Evolutionary conservation across 2,329 filamentous ascomycete genomes (phyloP).

Genomic region (Aureobasidium namibiae): DNA sequence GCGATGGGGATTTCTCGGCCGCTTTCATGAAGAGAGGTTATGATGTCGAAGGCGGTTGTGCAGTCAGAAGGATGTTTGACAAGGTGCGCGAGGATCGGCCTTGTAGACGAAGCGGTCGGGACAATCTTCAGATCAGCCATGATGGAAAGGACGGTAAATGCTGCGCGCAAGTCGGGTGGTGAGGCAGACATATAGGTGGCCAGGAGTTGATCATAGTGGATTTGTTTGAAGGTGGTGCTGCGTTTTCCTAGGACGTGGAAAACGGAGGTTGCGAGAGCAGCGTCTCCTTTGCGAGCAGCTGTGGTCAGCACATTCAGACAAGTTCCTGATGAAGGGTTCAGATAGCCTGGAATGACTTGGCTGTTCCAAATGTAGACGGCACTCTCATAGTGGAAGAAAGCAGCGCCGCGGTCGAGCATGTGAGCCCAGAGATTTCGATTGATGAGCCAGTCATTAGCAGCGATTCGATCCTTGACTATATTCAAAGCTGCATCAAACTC

Average conservation of each 20-base stretch:
- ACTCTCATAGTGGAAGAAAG: conserved; percentile 49
- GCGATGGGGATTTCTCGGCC: conserved; percentile 44
- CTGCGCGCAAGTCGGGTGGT: conserved; percentile 50
- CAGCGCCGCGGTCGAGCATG: conserved; percentile 66
- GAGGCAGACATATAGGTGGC: conserved; percentile 56
- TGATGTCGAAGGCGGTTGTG: conserved; percentile 44
- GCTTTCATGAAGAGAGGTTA: conserved; percentile 47
- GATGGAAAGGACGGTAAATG: conserved; percentile 62
- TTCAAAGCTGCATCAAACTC: conserved; percentile 71
- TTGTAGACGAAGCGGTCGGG: conserved; percentile 52
- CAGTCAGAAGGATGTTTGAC: conserved; percentile 38
- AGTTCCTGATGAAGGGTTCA: conserved; percentile 57
- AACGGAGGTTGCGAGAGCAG: conserved; percentile 60
- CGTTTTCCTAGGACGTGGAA: conserved; percentile 57
- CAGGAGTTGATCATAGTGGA: conserved; percentile 75
- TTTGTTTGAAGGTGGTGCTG: conserved; percentile 48
- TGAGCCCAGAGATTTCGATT: conserved; percentile 57
- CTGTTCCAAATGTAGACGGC: conserved; percentile 64
- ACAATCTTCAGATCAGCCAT: conserved; percentile 59
- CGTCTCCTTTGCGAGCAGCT: conserved; percentile 61
- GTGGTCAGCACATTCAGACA: conserved; percentile 63
- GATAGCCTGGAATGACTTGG: conserved; percentile 49
- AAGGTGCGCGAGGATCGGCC: conserved; percentile 53
- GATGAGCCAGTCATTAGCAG: conserved; percentile 34
- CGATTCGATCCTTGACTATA: conserved; percentile 53